Base-by-base conservation (phyloP, 129 eudicot genomes). In the Escallonia herrerae region DNA sequence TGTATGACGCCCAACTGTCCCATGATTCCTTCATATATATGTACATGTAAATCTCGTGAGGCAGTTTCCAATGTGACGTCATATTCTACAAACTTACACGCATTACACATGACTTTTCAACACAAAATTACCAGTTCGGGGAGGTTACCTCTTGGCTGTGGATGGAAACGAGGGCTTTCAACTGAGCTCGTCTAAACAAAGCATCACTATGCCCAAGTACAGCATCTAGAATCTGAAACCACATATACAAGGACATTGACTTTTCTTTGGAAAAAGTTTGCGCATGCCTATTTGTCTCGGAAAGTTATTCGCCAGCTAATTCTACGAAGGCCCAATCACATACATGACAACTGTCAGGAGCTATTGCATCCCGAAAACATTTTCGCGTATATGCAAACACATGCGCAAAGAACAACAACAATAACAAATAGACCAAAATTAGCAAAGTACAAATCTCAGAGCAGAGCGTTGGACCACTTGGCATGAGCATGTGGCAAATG, bases 111-210 rank as follows among this genome's bases (percentile, higher is more conserved):
- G 33, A 22, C 33, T 22, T 22, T 22, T 22, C 33, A 22, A 51
- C 4, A 48, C 3, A 45, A 45, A 45, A 5, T 45, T 66, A 41
- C 70, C 41, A 66, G 2, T 40, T 54, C 51, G 63, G 22, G 37
- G 58, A 66, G 37, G 54, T 60, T 85, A 91, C 98, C 98, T 88
- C 98, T 81, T 83, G 84, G 76, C 96, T 52, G 38, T 91, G 98
- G 53, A 91, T 88, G 59, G 96, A 87, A 69, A 91, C 98, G 42
- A 91, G 95, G 61, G 98, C 98, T 86, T 88, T 91, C 74, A 88
- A 72, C 65, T 91, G 98, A 63, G 96, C 91, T 56, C 98, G 89
- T 61, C 98, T 88, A 67, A 91, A 91, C 64, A 91, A 57, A 43
- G 86, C 81, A 75, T 89, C 89, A 66, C 70, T 62, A 76, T 91